Base-by-base conservation (phyloP, 129 eudicot species). In the Flaveria linearis region DNA sequence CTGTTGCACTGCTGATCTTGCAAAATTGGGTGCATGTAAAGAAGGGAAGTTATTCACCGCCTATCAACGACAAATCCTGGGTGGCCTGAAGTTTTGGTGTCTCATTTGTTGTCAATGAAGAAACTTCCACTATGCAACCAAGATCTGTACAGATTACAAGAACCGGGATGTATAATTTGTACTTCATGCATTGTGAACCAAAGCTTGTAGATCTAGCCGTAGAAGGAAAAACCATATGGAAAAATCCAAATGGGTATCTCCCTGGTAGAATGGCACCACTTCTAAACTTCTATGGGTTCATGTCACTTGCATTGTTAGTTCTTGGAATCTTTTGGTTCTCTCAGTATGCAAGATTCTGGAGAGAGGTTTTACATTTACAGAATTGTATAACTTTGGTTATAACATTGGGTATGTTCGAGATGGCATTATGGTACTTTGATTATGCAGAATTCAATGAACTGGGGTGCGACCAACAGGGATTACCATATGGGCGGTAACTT, bases 231-330 rank as follows among this genome's bases (percentile, higher is more conserved):
- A 84, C 99, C 28, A 78, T 95, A 71, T 95, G 99, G 99, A 95
- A 95, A 82, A 95, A 91, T 69, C 99, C 99, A 23, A 77, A 74
- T 7, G 99, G 99, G 71, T 95, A 95, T 82, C 86, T 95, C 47
- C 99, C 99, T 0, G 99, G 97, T 52, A 89, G 99, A 83, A 95
- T 95, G 99, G 96, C 99, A 36, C 99, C 99, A 1, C 94, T 95
- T 49, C 82, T 89, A 88, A 95, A 83, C 77, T 95, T 95, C 55
- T 95, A 95, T 47, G 99, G 97, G 71, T 89, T 81, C 86, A 91
- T 95, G 99, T 95, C 99, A 69, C 96, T 95, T 42, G 95, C 92
- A 23, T 95, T 89, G 71, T 86, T 91, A 67, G 58, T 95, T 46
- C 92, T 95, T 22, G 99, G 99, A 25, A 80, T 91, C 63, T 95